These are phyloP conservation scores for Fusarium redolens DNA, from an alignment of 2,329 filamentous ascomycete genomes.

Conservation along the genomic window DNA sequence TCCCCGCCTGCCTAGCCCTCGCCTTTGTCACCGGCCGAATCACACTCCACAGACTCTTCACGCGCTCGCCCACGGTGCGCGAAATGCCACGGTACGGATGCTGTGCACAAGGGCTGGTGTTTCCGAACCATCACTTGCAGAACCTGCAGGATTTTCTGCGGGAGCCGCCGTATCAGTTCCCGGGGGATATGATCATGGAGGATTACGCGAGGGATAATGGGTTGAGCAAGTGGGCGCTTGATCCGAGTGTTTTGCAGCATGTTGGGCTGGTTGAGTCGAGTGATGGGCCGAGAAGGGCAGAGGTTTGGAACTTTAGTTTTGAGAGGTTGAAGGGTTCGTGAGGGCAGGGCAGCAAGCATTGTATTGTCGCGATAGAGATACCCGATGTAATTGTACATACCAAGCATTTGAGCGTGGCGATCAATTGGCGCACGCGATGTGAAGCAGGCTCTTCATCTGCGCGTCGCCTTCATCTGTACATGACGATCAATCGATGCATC, in stretches of 20 bases:
- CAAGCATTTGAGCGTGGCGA: no score
- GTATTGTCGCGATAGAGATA: not conserved
- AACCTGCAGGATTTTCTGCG: slow-evolving; percentile 44
- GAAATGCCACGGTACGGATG: slow-evolving; percentile 54
- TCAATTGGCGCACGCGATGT: not conserved
- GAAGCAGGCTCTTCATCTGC: not conserved
- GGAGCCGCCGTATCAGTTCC: slow-evolving; percentile 48
- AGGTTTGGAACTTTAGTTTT: slow-evolving; percentile 54
- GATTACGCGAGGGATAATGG: slow-evolving; percentile 46
- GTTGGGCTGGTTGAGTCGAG: slow-evolving; percentile 50
- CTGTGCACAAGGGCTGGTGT: slow-evolving; percentile 53
- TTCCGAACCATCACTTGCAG: slow-evolving; percentile 47
- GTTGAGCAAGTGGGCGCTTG: slow-evolving; percentile 51
- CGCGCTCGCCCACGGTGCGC: slow-evolving; percentile 40
- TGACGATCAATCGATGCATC: not conserved
- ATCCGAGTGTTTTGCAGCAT: slow-evolving; percentile 54
- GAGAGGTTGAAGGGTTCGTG: slow-evolving; percentile 32
- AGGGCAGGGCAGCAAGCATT: not conserved
- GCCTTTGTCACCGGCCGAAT: slow-evolving; percentile 47
- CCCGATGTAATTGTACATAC: not conserved
- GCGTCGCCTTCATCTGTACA: not conserved
- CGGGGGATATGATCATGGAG: slow-evolving; percentile 52
- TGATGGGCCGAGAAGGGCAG: slow-evolving; percentile 41
- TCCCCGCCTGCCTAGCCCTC: slow-evolving; percentile 48
- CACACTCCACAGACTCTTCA: slow-evolving; percentile 43